Percentiles rank a stretch among this genome's conserved stretches.
phyloP scores from a whole-genome alignment of 441 rosid genomes.

The Flueggea neowawraea region DNA sequence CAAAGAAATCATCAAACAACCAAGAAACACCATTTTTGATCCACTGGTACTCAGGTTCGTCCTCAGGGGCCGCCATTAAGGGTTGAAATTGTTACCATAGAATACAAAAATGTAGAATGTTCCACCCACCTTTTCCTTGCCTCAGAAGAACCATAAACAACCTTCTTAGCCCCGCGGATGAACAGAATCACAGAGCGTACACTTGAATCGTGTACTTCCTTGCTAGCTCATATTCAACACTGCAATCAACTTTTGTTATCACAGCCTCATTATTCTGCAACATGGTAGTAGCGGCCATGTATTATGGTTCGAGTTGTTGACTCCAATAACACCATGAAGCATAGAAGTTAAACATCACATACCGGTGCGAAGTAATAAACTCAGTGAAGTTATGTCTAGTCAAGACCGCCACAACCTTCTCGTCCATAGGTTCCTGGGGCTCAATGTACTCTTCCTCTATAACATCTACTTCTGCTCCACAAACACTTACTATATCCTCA shows the following conservation, averaged over 20 bases:
- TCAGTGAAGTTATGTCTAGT: constrained; percentile 14
- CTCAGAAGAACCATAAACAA: neutral
- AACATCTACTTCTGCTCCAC: too few species aligned
- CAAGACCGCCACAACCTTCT: constrained; percentile 15
- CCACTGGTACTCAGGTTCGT: too few species aligned
- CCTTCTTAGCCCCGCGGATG: constrained; percentile 9
- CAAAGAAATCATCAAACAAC: neutral
- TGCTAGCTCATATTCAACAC: neutral
- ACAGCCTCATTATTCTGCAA: constrained; percentile 12
- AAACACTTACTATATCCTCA: too few species aligned
- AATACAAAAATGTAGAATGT: too few species aligned
- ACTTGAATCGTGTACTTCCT: neutral
- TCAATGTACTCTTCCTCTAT: too few species aligned
- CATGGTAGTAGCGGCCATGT: constrained; percentile 14
- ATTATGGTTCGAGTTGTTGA: constrained; percentile 11
- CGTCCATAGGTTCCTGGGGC: neutral
- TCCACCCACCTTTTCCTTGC: constrained; percentile 3
- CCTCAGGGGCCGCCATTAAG: too few species aligned
- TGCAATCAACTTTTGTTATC: constrained; percentile 13
- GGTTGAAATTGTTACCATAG: too few species aligned
- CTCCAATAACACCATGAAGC: constrained; percentile 17
- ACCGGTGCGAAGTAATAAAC: constrained; percentile 12
- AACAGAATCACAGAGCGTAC: constrained; percentile 10
- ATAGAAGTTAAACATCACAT: constrained; percentile 20
- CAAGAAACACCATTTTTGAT: too few species aligned